Base-by-base conservation (phyloP, 345 rosid genomes). In the Sisymbrium altissimum region DNA sequence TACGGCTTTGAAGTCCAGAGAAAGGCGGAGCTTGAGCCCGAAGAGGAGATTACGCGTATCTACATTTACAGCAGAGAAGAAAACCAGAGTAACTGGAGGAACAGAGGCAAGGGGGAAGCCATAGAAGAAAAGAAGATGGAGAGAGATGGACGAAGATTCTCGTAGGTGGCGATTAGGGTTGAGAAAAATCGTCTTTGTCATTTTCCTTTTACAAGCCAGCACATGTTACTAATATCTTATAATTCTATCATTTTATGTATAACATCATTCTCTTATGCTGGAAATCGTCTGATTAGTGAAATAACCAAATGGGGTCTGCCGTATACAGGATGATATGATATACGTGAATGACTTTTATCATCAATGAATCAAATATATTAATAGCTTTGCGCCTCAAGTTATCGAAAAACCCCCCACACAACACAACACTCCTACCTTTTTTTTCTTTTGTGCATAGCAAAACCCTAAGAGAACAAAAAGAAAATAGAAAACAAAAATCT, bases 371-470 rank as follows among this genome's bases (percentile, higher is more conserved):
- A 67, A 53, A 39, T 50, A 66, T 25, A 50, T 50, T 23, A 23
- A 50, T 50, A 50, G 56, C 56, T 5, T n/a, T 50, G 32, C n/a
- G 23, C 56, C 56, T 17, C 33, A 36, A 33, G 55, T 30, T 56
- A 43, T 13, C 73, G 5, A 13, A 56, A 56, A 44, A n/a, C 55
- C 15, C n/a, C 9, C 55, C 29, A 10, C 56, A 69, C 65, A 70
- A 46, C 56, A 70, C 57, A 70, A 21, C 38, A 45, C 56, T 45
- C 23, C 35, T 33, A 21, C 49, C 0, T 53, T 53, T n/a, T 18
- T n/a, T n/a, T 14, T 44, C 18, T 33, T 56, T 40, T 70, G 17
- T 46, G 38, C 56, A 35, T 48, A 60, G 40, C 72, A 74, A 68
- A 63, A 25, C 27, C 74, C 69, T 60, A 50, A 4, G 44, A 60